Evolutionary conservation across 1,284 basidiomycete genomes (phyloP).

Genomic region (Apiotrichum gracile): DNA sequence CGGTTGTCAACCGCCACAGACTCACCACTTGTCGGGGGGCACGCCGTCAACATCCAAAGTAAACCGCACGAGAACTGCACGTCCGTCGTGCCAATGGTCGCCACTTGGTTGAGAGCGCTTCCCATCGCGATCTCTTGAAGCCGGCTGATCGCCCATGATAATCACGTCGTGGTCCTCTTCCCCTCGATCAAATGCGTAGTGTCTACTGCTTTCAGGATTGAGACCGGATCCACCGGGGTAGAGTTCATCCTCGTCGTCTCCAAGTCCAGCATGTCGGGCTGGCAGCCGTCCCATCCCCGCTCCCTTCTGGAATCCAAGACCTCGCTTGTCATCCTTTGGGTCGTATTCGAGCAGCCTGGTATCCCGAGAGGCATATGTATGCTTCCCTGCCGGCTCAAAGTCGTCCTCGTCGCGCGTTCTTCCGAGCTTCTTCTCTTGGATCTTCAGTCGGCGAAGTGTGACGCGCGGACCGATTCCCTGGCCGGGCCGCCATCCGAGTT

Average conservation of each 20-base stretch:
- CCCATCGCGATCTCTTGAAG: neutral
- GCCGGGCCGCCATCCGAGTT: slow-evolving; percentile 91
- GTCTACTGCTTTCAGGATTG: slow-evolving; percentile 8
- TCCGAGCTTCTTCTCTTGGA: slow-evolving; percentile 58
- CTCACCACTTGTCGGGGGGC: slow-evolving; percentile 66
- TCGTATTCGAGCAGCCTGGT: slow-evolving; percentile 59
- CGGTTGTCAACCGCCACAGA: slow-evolving; percentile 7
- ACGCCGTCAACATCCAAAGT: slow-evolving; percentile 62
- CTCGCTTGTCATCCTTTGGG: slow-evolving; percentile 68
- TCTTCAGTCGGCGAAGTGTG: slow-evolving; percentile 65
- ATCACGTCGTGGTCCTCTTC: slow-evolving; percentile 59
- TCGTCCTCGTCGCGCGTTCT: slow-evolving; percentile 48
- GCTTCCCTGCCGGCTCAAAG: slow-evolving; percentile 63
- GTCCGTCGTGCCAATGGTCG: slow-evolving; percentile 65
- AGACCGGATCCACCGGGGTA: slow-evolving; percentile 54
- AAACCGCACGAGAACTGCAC: slow-evolving; percentile 69
- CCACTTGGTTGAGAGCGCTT: neutral
- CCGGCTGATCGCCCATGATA: slow-evolving; percentile 24
- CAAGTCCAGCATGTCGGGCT: slow-evolving; percentile 22
- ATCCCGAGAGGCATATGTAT: slow-evolving; percentile 79
- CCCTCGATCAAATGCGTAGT: slow-evolving; percentile 63
- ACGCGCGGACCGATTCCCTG: slow-evolving; percentile 89
- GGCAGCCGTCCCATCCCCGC: slow-evolving; percentile 53
- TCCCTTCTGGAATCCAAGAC: slow-evolving; percentile 69
- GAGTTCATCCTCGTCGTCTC: slow-evolving; percentile 77